These are phyloP conservation scores for Rubus parviflorus DNA, from an alignment of 306 rosid species.

Conservation along the genomic window DNA sequence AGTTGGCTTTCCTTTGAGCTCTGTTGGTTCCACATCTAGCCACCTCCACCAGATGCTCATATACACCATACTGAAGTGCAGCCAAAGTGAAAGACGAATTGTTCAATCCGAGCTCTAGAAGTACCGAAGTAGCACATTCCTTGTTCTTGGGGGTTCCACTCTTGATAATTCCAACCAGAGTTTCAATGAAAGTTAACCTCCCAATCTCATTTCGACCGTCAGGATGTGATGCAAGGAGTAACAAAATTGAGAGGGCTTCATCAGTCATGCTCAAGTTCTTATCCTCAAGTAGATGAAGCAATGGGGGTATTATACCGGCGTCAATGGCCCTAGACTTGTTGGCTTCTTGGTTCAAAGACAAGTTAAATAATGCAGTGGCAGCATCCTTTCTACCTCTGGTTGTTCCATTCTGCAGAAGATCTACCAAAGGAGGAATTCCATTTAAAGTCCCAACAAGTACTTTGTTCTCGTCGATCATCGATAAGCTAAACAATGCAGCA, in stretches of 20 bases:
- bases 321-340: conserved; percentile 65
- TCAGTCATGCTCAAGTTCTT: conserved; percentile 68
- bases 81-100: conserved; percentile 61
- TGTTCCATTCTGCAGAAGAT: conserved; percentile 56
- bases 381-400: conserved; percentile 87
- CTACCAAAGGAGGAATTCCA: conserved; percentile 69
- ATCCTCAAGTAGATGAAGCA: conserved; percentile 52
- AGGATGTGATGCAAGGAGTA: conserved; percentile 61
- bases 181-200: conserved; percentile 61
- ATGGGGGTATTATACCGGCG: conserved; percentile 65
- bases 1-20: conserved; percentile 78
- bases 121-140: conserved; percentile 79
- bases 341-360: conserved; percentile 58
- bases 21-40: conserved; percentile 68
- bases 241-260: conserved; percentile 76
- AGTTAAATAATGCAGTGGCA: conserved; percentile 72
- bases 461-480: conserved; percentile 80
- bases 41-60: conserved; percentile 63
- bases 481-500: conserved; percentile 80
- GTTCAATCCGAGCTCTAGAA: conserved; percentile 65
- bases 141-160: conserved; percentile 78
- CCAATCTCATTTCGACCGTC: conserved; percentile 69
- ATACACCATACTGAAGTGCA: conserved; percentile 79
- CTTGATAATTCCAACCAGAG: conserved; percentile 54
- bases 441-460: conserved; percentile 53